Evolutionary conservation across 2,329 filamentous ascomycete genomes (phyloP).

Genomic region (Pseudopithomyces chartarum): DNA sequence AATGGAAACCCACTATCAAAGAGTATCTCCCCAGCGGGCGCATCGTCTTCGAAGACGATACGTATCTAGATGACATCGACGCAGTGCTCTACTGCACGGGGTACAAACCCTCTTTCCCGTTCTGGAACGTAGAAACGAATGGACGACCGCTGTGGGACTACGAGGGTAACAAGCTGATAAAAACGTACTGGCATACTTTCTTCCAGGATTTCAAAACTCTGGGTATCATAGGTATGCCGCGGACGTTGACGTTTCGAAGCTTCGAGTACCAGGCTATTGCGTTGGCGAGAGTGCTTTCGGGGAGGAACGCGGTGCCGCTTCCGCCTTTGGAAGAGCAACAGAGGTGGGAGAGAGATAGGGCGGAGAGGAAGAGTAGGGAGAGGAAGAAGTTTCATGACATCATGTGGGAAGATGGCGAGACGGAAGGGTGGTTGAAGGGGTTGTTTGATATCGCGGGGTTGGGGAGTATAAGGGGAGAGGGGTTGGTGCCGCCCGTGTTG

Average conservation of each 20-base stretch:
- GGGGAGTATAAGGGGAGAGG: conserved; percentile 52
- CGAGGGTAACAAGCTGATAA: conserved; percentile 47
- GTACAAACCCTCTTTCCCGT: conserved; percentile 51
- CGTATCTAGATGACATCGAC: conserved; percentile 27
- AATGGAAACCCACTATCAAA: conserved; percentile 60
- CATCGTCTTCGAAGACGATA: conserved; percentile 35
- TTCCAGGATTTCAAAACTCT: conserved; percentile 52
- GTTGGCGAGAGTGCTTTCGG: conserved; percentile 55
- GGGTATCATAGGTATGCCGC: conserved; percentile 58
- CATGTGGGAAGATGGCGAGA: conserved; percentile 59
- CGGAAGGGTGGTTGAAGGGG: conserved; percentile 52
- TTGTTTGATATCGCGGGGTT: conserved; percentile 58
- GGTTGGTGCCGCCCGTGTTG: conserved; percentile 22
- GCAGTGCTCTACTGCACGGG: conserved; percentile 40
- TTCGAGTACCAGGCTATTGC: conserved; percentile 64
- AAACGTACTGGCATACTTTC: conserved; percentile 47
- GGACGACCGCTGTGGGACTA: conserved; percentile 58
- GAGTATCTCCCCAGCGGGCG: conserved; percentile 38
- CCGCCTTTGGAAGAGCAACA: conserved; percentile 50
- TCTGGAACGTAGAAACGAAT: conserved; percentile 56
- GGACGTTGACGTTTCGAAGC: conserved; percentile 58
- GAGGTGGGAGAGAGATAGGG: conserved; percentile 55
- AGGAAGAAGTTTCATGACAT: conserved; percentile 58
- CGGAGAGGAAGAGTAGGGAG: conserved; percentile 33
- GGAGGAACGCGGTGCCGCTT: conserved; percentile 47